Percentiles rank a stretch among this genome's conserved stretches.
Conservation (phyloP, 257 asterid species). For the Plantago elongata region DNA sequence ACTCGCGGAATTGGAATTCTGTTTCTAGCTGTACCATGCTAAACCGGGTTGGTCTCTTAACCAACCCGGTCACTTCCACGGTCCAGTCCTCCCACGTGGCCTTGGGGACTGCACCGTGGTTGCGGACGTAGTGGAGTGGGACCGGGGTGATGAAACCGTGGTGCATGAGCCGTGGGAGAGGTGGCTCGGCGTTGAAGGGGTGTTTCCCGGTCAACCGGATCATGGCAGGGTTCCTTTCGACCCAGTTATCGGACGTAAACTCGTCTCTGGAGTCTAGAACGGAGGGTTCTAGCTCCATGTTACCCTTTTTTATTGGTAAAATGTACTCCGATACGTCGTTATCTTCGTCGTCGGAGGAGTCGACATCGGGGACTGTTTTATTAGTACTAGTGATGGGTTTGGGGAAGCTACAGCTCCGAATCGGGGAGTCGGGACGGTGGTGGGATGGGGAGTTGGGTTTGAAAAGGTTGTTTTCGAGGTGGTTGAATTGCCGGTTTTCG, state of each 20-base stretch:
- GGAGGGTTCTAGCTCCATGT: conserved; percentile 63
- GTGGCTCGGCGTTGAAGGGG: conserved; percentile 95
- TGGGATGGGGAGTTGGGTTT: conserved; percentile 26
- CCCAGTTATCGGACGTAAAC: conserved; percentile 74
- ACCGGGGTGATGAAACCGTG: conserved; percentile 97
- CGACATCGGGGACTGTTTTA: conserved; percentile 1
- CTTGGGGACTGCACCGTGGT: conserved; percentile 84
- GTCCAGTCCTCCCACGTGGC: conserved; percentile 68
- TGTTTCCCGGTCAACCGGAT: conserved; percentile 92
- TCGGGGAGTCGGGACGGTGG: conserved; percentile 55
- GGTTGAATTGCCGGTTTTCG: conserved; percentile 53
- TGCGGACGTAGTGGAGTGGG: conserved; percentile 92
- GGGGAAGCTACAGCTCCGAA: conserved; percentile 43
- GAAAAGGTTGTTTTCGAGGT: conserved; percentile 41
- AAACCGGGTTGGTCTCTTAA: conserved; percentile 48
- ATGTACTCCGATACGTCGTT: conserved; percentile 26
- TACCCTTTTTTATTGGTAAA: conserved; percentile 34
- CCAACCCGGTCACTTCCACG: conserved; percentile 73
- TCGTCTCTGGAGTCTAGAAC: conserved; percentile 59
- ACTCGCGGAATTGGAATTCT: conserved; percentile 48
- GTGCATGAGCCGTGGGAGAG: conserved; percentile 71
- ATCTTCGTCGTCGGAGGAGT: conserved; percentile 43
- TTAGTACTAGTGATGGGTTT: conserved; percentile 19
- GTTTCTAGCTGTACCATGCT: conserved; percentile 60
- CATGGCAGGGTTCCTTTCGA: conserved; percentile 65